Evolutionary conservation across 176 grass and related monocot genomes (phyloP).

Genomic region (Cocos nucifera): DNA sequence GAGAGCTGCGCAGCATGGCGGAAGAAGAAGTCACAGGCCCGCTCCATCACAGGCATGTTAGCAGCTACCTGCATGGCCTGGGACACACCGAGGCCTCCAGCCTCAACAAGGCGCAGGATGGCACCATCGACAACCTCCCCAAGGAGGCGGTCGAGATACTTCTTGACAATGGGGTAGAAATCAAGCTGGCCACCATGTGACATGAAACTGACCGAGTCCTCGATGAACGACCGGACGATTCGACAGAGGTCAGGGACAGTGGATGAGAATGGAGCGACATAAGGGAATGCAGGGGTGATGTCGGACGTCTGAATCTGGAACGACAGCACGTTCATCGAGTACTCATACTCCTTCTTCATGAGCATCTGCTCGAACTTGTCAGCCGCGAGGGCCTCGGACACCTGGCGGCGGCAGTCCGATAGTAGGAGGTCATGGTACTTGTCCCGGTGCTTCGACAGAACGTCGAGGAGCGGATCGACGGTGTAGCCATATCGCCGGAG

Average conservation of each 20-base stretch:
- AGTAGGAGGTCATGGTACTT: constrained; percentile 96
- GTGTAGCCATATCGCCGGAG: constrained; percentile 83
- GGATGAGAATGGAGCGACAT: constrained; percentile 79
- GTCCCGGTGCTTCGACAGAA: constrained; percentile 79
- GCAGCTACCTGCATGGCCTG: constrained; percentile 96
- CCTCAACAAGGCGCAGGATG: constrained; percentile 63
- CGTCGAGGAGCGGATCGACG: constrained; percentile 79
- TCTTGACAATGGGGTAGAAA: constrained; percentile 72
- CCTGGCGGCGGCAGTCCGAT: constrained; percentile 90
- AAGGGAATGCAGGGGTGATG: constrained; percentile 90
- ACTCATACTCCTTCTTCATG: constrained; percentile 99
- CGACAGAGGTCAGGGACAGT: constrained; percentile 90
- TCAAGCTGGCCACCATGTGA: constrained; percentile 86
- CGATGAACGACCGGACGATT: constrained; percentile 87
- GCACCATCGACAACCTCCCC: constrained; percentile 57
- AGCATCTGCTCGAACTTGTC: constrained; percentile 98
- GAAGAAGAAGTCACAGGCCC: constrained; percentile 89
- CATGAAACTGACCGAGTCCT: constrained; percentile 97
- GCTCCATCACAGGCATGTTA: constrained; percentile 92
- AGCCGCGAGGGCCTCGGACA: constrained; percentile 68
- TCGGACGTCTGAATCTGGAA: constrained; percentile 97
- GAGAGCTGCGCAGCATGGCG: constrained; percentile 80
- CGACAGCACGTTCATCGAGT: constrained; percentile 95
- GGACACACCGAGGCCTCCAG: constrained; percentile 68
- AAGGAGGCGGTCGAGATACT: constrained; percentile 87